Evolutionary conservation across 2,329 filamentous ascomycete species (phyloP).

Genomic region (Trichoderma koningiopsis): DNA sequence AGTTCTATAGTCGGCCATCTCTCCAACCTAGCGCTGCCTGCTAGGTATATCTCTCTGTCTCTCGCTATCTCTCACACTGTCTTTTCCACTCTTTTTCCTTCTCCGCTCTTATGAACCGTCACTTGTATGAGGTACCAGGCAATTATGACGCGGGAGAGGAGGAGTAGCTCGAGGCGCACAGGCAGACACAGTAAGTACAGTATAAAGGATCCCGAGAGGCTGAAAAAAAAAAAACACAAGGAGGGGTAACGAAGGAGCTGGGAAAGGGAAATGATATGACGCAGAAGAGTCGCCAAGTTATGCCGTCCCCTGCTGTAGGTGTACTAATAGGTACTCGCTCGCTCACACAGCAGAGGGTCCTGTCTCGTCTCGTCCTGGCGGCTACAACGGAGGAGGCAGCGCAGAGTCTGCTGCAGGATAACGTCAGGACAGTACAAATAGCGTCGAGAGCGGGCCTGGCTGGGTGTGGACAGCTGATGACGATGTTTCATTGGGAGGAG

Average conservation of each 20-base stretch:
- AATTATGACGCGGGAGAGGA: background rate
- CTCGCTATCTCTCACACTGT: background rate
- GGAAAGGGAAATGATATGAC: slow-evolving; percentile 21
- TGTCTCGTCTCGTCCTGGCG: background rate
- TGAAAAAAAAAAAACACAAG: slow-evolving; percentile 3
- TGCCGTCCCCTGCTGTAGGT: slow-evolving; percentile 5
- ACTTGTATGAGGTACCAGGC: background rate
- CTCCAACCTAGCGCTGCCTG: slow-evolving; percentile 22
- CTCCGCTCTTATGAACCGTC: background rate
- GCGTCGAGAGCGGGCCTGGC: slow-evolving; percentile 4
- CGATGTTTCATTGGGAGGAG: slow-evolving; percentile 17
- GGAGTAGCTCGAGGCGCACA: background rate
- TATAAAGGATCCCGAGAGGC: slow-evolving; percentile 14
- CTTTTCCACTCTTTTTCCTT: slow-evolving; percentile 2
- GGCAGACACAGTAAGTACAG: slow-evolving; percentile 23
- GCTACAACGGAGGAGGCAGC: slow-evolving; percentile 6
- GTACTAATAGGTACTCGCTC: background rate
- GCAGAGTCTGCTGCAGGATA: slow-evolving; percentile 8
- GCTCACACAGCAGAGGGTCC: background rate
- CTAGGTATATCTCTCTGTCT: background rate
- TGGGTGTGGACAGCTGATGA: slow-evolving; percentile 25
- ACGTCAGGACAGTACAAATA: slow-evolving; percentile 27
- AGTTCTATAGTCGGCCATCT: slow-evolving; percentile 42
- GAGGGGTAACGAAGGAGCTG: slow-evolving; percentile 3
- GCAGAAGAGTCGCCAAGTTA: slow-evolving; percentile 19